Evolutionary conservation across 225 moss, liverwort and hornwort genomes (phyloP).

Genomic region (Physcomitrium patens): DNA sequence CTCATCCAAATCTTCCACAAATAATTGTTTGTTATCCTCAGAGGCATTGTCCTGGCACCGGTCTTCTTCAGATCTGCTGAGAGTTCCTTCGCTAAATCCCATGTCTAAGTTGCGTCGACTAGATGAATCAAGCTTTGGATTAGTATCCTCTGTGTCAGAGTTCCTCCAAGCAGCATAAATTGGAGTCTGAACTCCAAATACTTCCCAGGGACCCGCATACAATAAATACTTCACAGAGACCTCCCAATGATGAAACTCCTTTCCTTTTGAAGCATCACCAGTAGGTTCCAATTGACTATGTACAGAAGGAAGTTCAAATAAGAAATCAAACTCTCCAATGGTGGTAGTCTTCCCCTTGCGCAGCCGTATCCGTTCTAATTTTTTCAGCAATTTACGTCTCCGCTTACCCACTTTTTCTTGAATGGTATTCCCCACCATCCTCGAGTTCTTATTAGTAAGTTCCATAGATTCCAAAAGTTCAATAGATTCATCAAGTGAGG

Average conservation of each 20-base stretch:
- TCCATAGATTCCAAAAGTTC: constrained; percentile 23
- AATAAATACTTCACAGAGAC: constrained; percentile 55
- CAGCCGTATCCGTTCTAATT: constrained; percentile 38
- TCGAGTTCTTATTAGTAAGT: constrained; percentile 16
- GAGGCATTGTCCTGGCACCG: neutral
- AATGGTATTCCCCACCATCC: neutral
- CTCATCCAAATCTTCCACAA: neutral
- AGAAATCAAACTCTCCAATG: constrained; percentile 55
- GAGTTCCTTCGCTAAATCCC: neutral
- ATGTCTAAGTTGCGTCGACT: neutral
- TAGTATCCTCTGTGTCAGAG: constrained; percentile 20
- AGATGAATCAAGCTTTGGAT: neutral
- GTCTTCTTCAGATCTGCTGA: neutral
- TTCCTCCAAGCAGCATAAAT: constrained; percentile 41
- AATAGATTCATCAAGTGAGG: constrained; percentile 6
- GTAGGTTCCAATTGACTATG: neutral
- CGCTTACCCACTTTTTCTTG: constrained; percentile 40
- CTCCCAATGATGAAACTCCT: constrained; percentile 54
- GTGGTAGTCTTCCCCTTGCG: constrained; percentile 41
- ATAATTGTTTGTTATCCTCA: neutral
- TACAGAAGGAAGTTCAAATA: constrained; percentile 28
- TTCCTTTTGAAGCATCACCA: neutral
- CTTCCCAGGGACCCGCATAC: constrained; percentile 57
- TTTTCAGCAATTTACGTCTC: constrained; percentile 41
- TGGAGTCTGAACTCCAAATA: constrained; percentile 42